Conservation (phyloP, 2,329 filamentous ascomycete genomes). For the Davidsoniella neocaledoniae region DNA sequence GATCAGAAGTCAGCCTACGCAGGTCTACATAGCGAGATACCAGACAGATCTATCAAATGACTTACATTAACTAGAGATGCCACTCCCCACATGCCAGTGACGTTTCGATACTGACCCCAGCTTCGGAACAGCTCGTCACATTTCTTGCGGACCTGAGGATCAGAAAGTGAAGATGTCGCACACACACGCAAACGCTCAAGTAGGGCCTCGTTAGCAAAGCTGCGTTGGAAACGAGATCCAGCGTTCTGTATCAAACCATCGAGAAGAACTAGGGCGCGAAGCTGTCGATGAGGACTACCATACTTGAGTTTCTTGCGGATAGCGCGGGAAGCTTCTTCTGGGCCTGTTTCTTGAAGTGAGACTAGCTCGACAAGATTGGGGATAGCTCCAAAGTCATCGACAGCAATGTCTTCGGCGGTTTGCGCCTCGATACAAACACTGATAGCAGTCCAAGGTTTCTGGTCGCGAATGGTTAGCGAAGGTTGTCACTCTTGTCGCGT, state of each 20-base stretch:
- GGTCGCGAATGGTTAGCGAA: neutral
- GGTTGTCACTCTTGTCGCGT: neutral
- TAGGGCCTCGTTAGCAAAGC: constrained; percentile 78
- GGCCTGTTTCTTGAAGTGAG: constrained; percentile 71
- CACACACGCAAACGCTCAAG: constrained; percentile 81
- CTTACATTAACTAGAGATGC: constrained; percentile 55
- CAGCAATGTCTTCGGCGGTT: constrained; percentile 75
- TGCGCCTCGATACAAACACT: constrained; percentile 84
- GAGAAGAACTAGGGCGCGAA: constrained; percentile 73
- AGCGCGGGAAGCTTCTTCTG: constrained; percentile 76
- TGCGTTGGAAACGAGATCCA: constrained; percentile 68
- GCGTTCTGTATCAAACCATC: constrained; percentile 93
- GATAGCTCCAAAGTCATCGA: constrained; percentile 82
- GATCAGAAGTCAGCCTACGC: neutral
- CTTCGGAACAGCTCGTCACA: constrained; percentile 72
- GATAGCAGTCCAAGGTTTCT: constrained; percentile 81
- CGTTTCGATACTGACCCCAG: constrained; percentile 77
- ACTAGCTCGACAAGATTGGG: constrained; percentile 91
- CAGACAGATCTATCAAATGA: neutral
- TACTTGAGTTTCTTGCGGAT: constrained; percentile 98
- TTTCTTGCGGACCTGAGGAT: constrained; percentile 73
- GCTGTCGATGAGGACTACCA: constrained; percentile 80
- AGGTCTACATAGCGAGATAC: neutral
- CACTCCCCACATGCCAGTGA: constrained; percentile 63
- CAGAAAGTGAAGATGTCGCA: constrained; percentile 68